These are phyloP conservation scores for Candida insectorum DNA, from an alignment of 805 yeast species.

Conservation along the genomic window DNA sequence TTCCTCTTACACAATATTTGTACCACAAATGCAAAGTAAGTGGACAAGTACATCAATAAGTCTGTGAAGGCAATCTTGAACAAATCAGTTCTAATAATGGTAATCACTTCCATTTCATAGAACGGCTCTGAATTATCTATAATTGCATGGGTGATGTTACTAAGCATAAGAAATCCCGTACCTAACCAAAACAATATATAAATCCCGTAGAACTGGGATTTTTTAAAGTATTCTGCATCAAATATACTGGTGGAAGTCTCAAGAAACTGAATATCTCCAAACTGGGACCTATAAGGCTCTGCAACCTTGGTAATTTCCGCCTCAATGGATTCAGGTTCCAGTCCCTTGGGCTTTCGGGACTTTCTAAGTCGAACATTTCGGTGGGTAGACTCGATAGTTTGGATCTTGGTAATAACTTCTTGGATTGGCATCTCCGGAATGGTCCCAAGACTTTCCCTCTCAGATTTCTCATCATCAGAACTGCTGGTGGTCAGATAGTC, in stretches of 20 bases:
- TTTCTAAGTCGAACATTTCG: conserved; percentile 2
- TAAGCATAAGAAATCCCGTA: conserved; percentile 51
- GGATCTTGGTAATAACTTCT: conserved; percentile 6
- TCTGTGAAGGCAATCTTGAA: conserved; percentile 72
- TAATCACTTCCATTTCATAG: conserved; percentile 52
- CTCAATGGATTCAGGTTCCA: conserved; percentile 9
- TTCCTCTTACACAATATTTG: conserved; percentile 52
- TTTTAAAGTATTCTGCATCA: conserved; percentile 45
- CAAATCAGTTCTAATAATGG: conserved; percentile 58
- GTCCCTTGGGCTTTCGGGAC: conserved; percentile 3
- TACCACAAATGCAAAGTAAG: conserved; percentile 56
- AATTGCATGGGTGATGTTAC: conserved; percentile 53
- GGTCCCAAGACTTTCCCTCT: background rate
- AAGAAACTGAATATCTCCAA: conserved; percentile 51
- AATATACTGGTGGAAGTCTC: conserved; percentile 44
- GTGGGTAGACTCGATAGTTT: conserved; percentile 9
- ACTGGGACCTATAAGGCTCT: conserved; percentile 41
- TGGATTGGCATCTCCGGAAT: conserved; percentile 4
- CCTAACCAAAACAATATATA: conserved; percentile 78
- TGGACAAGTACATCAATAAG: conserved; percentile 64
- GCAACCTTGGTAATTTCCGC: conserved; percentile 8
- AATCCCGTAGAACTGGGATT: conserved; percentile 68
- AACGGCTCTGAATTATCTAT: conserved; percentile 39
- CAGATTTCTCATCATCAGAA: conserved; percentile 4
- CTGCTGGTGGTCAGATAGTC: conserved; percentile 10